Conservation (phyloP, 208 protist genomes). For the Trypanosoma vivax region DNA sequence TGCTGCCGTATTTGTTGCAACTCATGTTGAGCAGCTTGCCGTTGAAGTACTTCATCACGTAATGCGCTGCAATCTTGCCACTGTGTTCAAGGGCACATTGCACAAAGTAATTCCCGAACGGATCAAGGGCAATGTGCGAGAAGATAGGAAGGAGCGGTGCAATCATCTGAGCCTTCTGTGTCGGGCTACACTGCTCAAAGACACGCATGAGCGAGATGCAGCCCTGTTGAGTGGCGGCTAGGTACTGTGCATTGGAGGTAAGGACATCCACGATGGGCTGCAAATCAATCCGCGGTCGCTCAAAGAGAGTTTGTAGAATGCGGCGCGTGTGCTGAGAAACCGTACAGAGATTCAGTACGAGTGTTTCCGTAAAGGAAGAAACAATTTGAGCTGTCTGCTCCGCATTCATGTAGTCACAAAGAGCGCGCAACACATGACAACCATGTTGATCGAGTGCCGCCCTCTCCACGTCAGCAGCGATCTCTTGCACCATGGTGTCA, state of each 20-base stretch:
- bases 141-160: slow-evolving; percentile 48
- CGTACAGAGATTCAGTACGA: slow-evolving; percentile 35
- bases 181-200: slow-evolving; percentile 48
- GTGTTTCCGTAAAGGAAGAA: slow-evolving; percentile 27
- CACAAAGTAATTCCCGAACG: slow-evolving; percentile 87
- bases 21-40: slow-evolving; percentile 60
- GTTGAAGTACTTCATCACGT: slow-evolving; percentile 37
- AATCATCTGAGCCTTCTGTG: slow-evolving; percentile 48
- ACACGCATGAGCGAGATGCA: slow-evolving; percentile 76
- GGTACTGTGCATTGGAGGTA: slow-evolving; percentile 26
- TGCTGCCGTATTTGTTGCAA: slow-evolving; percentile 85
- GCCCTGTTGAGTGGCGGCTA: slow-evolving; percentile 71
- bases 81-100: slow-evolving; percentile 78
- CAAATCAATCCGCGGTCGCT: slow-evolving; percentile 48
- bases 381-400: slow-evolving; percentile 42
- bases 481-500: slow-evolving; percentile 36
- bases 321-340: slow-evolving; percentile 68
- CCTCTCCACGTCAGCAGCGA: slow-evolving; percentile 39
- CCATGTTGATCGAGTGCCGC: slow-evolving; percentile 59
- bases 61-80: slow-evolving; percentile 26
- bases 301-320: slow-evolving; percentile 65
- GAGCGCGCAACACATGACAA: slow-evolving; percentile 61
- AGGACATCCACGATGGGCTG: slow-evolving; percentile 54
- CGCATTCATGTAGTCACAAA: slow-evolving; percentile 55
- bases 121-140: slow-evolving; percentile 53